Base-by-base conservation (phyloP, 805 yeast genomes). In the Yamadazyma sp. region DNA sequence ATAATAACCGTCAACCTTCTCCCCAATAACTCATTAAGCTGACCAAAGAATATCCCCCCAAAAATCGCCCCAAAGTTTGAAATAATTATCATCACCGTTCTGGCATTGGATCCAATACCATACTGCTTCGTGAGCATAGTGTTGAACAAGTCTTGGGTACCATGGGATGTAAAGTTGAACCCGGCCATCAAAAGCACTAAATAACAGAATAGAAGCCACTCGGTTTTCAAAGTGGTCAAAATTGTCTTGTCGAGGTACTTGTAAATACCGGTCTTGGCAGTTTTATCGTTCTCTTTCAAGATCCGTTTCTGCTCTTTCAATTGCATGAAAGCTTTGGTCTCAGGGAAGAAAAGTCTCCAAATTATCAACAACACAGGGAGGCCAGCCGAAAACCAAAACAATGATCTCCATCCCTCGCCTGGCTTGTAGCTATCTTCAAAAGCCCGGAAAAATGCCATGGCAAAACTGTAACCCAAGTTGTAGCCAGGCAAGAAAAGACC, bases 311-410 rank as follows among this genome's bases (percentile, higher is more conserved):
- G 46, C 23, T 42, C 40, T 24, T 53, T 52, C 45, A 58, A 42
- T 11, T 59, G 59, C 7, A 62, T 44, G 53, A 71, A 81, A 10
- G 72, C 65, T 28, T 73, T 75, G 6, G 85, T 76, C 58, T 83
- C 89, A 2, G 84, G 84, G 32, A 75, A 64, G 28, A 62, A 57
- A 42, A 68, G 46, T 57, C 89, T 71, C 81, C 82, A 80, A 17
- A 64, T 41, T 30, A 80, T 71, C 35, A 83, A 64, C 12, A 82
- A 50, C 9, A 77, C 71, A 2, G 86, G 82, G 7, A 82, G 76
- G 22, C 81, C 81, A n/a, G 87, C 75, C 19, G 79, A 71, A 52
- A 84, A 82, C 89, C 89, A 83, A 59, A 79, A 82, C 29, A 82
- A 61, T 1, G 85, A 72, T 51, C 87, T 69, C 91, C 91, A 83